phyloP scores from a whole-genome alignment of 2,329 filamentous ascomycete genomes.

The Peltaster fructicola region DNA sequence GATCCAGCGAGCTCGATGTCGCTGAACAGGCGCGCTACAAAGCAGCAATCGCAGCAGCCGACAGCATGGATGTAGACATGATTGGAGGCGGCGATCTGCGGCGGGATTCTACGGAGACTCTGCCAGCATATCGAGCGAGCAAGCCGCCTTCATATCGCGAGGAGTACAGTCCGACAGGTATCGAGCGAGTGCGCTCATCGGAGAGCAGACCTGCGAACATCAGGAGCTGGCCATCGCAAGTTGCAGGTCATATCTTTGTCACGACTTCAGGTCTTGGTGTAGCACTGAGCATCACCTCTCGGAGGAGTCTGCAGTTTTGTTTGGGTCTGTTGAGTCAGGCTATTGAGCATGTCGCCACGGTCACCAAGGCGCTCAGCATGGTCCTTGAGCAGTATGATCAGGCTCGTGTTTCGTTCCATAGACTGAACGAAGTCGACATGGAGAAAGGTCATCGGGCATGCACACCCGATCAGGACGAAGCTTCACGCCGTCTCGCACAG shows the following conservation, averaged over 20 bases:
- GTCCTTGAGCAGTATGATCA: constrained; percentile 66
- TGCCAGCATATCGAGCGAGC: constrained; percentile 71
- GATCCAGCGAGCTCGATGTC: constrained; percentile 34
- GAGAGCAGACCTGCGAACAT: constrained; percentile 23
- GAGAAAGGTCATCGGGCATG: constrained; percentile 14
- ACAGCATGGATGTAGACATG: constrained; percentile 34
- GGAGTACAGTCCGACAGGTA: constrained; percentile 15
- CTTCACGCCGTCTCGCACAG: constrained; percentile 48
- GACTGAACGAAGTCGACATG: constrained; percentile 26
- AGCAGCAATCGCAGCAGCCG: constrained; percentile 26
- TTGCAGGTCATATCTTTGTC: constrained; percentile 49
- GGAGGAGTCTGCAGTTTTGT: constrained; percentile 71
- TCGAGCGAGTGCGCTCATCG: constrained; percentile 10
- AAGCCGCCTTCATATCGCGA: constrained; percentile 25
- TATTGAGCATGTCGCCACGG: constrained; percentile 60
- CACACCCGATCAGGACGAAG: constrained; percentile 18
- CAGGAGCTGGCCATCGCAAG: constrained; percentile 47
- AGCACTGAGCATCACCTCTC: constrained; percentile 76
- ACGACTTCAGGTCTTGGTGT: constrained; percentile 81
- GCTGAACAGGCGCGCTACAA: constrained; percentile 17
- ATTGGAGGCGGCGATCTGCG: constrained; percentile 21
- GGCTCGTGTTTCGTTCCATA: constrained; percentile 25
- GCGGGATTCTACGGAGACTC: constrained; percentile 49
- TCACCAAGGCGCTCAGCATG: constrained; percentile 55
- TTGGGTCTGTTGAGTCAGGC: constrained; percentile 64